Conservation (phyloP, 2,329 filamentous ascomycete genomes). For the Xylariaceae sp. region DNA sequence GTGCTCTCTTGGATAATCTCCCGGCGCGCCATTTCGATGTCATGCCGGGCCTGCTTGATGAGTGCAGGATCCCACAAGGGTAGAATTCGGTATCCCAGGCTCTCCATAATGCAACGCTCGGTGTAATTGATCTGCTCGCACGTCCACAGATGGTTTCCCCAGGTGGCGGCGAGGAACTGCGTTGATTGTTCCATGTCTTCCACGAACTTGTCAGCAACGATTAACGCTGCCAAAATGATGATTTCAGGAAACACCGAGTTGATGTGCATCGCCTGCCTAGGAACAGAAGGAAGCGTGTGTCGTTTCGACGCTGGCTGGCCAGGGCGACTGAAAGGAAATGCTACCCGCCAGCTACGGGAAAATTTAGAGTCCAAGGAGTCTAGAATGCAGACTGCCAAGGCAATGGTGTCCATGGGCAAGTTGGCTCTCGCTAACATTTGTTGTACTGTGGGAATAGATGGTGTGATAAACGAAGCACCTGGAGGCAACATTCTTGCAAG, state of each 20-base stretch:
- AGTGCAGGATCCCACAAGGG: slow-evolving; percentile 62
- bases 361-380: slow-evolving; percentile 69
- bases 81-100: slow-evolving; percentile 66
- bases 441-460: slow-evolving; percentile 66
- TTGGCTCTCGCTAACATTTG: slow-evolving; percentile 63
- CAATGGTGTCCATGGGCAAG: slow-evolving; percentile 65
- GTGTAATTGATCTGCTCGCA: slow-evolving; percentile 68
- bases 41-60: slow-evolving; percentile 64
- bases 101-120: slow-evolving; percentile 68
- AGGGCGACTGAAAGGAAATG: slow-evolving; percentile 55
- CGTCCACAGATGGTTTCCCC: slow-evolving; percentile 64
- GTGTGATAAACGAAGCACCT: slow-evolving; percentile 63
- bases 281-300: slow-evolving; percentile 54
- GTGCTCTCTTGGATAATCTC: slow-evolving; percentile 39
- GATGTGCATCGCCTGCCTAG: slow-evolving; percentile 54
- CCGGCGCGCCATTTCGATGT: slow-evolving; percentile 66
- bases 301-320: slow-evolving; percentile 35
- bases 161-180: slow-evolving; percentile 57
- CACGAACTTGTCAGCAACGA: slow-evolving; percentile 70
- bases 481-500: slow-evolving; percentile 70
- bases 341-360: slow-evolving; percentile 65
- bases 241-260: slow-evolving; percentile 67
- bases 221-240: slow-evolving; percentile 65
- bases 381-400: slow-evolving; percentile 69
- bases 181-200: slow-evolving; percentile 64